Evolutionary conservation across 768 basidiomycete genomes (phyloP), one percentile per base, ranked within the genome.

Genomic region (Auricularia sp.): DNA sequence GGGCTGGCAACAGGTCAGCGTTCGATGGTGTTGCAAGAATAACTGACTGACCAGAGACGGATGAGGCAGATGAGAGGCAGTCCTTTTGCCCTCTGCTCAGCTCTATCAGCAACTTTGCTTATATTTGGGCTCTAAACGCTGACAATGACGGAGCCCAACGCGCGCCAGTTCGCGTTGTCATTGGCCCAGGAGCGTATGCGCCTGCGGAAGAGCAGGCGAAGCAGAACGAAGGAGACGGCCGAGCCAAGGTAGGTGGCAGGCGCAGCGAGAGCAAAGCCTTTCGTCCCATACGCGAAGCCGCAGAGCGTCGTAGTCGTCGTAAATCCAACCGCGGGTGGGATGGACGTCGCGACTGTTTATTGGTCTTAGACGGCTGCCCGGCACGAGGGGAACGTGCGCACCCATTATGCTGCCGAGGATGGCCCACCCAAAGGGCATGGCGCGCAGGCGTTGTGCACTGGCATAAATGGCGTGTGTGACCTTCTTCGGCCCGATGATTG

Each of bases 281-380:
- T 81, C 77, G 90, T 80, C 56, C 92, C 92, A 69, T 90, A 94
- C 1, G 90, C 87, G 74, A 92, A 94, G 1, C 92, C 92, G 69
- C 85, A 87, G 7, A 94, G 72, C 13, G 87, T 85, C 35, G 84
- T 70, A 51, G 81, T 74, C 0, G 88, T 88, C 0, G 86, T 86
- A 72, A 88, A 86, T 1, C 90, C 90, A 63, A 87, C 78, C 67
- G 85, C 72, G 16, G 83, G 88, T 21, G 83, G 86, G 68, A 86
- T 82, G 14, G 81, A 69, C 18, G 66, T 63, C 11, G 70, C 45
- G 54, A 68, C 69, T 70, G 64, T 21, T 13, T 39, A 54, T 5
- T 37, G 24, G 62, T 33, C 14, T 34, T 21, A 21, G 24, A 56
- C 45, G 10, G 3, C 36, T 3, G 65, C 18, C 36, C 35, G 16